Percentiles rank a stretch among this genome's conserved stretches.
Conservation (phyloP, 179 eudicot genomes). For the Beta lomatogona region DNA sequence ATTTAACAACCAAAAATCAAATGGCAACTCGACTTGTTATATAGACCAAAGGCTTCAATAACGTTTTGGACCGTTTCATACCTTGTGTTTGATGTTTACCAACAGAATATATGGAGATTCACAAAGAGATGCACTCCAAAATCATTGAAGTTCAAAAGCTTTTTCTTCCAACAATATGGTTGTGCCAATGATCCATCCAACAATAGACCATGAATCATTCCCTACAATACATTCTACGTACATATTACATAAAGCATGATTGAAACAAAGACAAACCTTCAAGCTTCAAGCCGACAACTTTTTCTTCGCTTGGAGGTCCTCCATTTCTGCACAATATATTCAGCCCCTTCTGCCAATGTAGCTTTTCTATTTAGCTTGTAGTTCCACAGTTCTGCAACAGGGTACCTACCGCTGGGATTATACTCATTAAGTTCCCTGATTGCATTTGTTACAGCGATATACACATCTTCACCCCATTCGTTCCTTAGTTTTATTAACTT, state of each 20-base stretch:
- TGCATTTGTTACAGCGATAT: constrained; percentile 19
- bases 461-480: constrained; percentile 24
- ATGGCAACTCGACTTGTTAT: too few relatives aligned
- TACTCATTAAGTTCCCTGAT: constrained; percentile 26
- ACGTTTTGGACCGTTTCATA: too few relatives aligned
- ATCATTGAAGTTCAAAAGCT: too few relatives aligned
- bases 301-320: constrained; percentile 8
- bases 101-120: too few relatives aligned
- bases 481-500: constrained; percentile 16
- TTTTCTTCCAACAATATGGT: too few relatives aligned
- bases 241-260: neutral
- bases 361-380: constrained; percentile 23
- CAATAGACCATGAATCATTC: neutral
- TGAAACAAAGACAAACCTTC: neutral
- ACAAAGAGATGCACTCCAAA: too few relatives aligned
- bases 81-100: too few relatives aligned
- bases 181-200: too few relatives aligned
- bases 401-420: constrained; percentile 17
- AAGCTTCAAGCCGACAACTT: too few relatives aligned
- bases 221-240: neutral
- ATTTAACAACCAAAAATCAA: too few relatives aligned
- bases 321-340: constrained; percentile 22
- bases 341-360: constrained; percentile 23
- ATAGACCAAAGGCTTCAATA: too few relatives aligned
- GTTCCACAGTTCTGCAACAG: constrained; percentile 28